Evolutionary conservation across 345 rosid genomes (phyloP).

Genomic region (Brassica napus): Da-Ae NC_063437.1:20872501-20873000

Average conservation of each 20-base stretch:
- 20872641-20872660: too few relatives aligned
- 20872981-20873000: slow-evolving; percentile 26
- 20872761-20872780: too few relatives aligned
- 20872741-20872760: too few relatives aligned
- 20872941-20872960: neutral
- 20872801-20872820: slow-evolving; percentile 9
- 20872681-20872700: neutral
- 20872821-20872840: neutral
- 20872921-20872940: slow-evolving; percentile 10
- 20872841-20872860: neutral
- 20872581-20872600: slow-evolving; percentile 15
- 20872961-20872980: slow-evolving; percentile 26
- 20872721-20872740: neutral
- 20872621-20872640: too few relatives aligned
- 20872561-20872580: neutral
- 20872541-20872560: neutral
- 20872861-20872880: neutral
- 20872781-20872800: neutral
- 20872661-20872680: slow-evolving; percentile 5
- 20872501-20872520: neutral
- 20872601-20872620: neutral
- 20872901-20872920: neutral
- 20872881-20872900: neutral
- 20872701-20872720: neutral
- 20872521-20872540: too few relatives aligned